Evolutionary conservation across 179 eudicot genomes (phyloP).

Genomic region (Spinacia oleracea): DNA sequence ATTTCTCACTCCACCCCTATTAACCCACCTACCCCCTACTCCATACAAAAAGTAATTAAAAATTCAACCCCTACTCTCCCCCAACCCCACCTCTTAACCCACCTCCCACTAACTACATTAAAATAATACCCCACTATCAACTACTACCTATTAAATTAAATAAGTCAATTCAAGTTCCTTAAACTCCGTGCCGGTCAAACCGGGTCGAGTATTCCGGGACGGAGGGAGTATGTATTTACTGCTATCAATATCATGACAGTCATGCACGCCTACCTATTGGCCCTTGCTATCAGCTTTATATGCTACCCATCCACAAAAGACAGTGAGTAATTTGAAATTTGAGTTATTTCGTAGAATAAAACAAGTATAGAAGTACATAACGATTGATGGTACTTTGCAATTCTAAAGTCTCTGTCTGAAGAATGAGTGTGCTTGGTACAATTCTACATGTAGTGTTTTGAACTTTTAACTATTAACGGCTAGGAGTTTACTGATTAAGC

Average conservation of each 20-base stretch:
- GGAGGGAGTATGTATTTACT: neutral
- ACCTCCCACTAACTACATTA: too few relatives aligned
- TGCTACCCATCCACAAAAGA: neutral
- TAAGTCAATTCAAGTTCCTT: too few relatives aligned
- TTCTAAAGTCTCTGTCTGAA: neutral
- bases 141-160: too few relatives aligned
- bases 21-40: too few relatives aligned
- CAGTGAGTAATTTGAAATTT: neutral
- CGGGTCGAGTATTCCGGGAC: too few relatives aligned
- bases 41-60: too few relatives aligned
- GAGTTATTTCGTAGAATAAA: neutral
- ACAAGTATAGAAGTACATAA: neutral
- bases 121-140: too few relatives aligned
- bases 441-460: neutral
- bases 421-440: neutral
- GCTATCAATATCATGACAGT: neutral
- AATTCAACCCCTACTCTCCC: too few relatives aligned
- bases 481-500: neutral
- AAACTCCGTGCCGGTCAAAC: too few relatives aligned
- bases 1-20: too few relatives aligned
- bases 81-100: too few relatives aligned
- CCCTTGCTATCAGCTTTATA: neutral
- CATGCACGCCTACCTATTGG: neutral
- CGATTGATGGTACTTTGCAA: neutral
- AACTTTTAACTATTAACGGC: neutral